Conservation (phyloP, 2,329 filamentous ascomycete genomes). For the Aspergillus nomiae region DNA sequence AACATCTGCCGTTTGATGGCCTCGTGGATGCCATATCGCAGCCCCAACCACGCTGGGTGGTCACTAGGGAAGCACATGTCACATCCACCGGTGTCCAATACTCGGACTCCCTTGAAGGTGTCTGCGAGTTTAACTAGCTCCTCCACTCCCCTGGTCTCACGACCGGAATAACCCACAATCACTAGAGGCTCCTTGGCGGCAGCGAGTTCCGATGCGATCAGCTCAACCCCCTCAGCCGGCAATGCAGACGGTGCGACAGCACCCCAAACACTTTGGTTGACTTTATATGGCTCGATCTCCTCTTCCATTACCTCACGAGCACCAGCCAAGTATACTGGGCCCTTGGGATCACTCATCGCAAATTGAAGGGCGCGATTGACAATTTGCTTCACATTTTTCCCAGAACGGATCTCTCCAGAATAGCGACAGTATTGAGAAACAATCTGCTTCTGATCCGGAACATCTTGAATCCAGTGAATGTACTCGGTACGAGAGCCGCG, state of each 20-base stretch:
- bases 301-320: slow-evolving; percentile 84
- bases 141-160: slow-evolving; percentile 45
- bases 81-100: slow-evolving; percentile 55
- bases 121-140: slow-evolving; percentile 52
- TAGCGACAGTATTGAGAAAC: slow-evolving; percentile 85
- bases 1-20: slow-evolving; percentile 76
- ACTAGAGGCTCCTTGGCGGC: slow-evolving; percentile 51
- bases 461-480: slow-evolving; percentile 85
- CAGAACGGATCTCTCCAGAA: slow-evolving; percentile 77
- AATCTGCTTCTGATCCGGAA: slow-evolving; percentile 79
- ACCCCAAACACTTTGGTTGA: slow-evolving; percentile 71
- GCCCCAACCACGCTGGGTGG: slow-evolving; percentile 62
- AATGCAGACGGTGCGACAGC: slow-evolving; percentile 69
- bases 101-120: slow-evolving; percentile 50
- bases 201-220: slow-evolving; percentile 48
- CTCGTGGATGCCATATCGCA: slow-evolving; percentile 74
- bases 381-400: slow-evolving; percentile 84
- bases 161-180: slow-evolving; percentile 55
- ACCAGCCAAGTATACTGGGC: slow-evolving; percentile 77
- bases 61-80: slow-evolving; percentile 55
- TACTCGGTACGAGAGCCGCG: slow-evolving; percentile 78
- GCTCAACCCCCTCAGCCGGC: slow-evolving; percentile 48
- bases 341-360: slow-evolving; percentile 73
- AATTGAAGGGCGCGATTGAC: slow-evolving; percentile 84
- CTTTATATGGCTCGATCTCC: slow-evolving; percentile 71